Conservation (phyloP, 2,329 filamentous ascomycete species). For the Tolypocladium guangdongense region DNA sequence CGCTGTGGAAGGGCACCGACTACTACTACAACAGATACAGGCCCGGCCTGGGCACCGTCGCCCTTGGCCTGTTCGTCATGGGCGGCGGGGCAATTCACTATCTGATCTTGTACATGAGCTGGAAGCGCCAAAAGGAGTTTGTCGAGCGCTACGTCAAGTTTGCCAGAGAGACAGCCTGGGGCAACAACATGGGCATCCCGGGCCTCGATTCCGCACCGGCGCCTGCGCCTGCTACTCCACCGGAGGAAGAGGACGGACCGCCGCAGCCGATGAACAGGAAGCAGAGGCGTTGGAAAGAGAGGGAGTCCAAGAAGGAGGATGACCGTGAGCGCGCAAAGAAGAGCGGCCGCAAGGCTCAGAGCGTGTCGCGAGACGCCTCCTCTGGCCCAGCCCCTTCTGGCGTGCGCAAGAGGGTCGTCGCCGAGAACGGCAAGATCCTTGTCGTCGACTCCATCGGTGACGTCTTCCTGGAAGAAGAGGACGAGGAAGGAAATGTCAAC, state of each 20-base stretch:
- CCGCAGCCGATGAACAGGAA: slow-evolving; percentile 63
- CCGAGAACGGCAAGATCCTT: slow-evolving; percentile 89
- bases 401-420: slow-evolving; percentile 75
- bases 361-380: slow-evolving; percentile 32
- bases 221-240: slow-evolving; percentile 28
- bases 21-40: slow-evolving; percentile 97
- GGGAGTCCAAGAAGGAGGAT: slow-evolving; percentile 48
- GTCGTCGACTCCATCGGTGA: slow-evolving; percentile 88
- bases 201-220: slow-evolving; percentile 43
- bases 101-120: slow-evolving; percentile 70
- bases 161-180: slow-evolving; percentile 81
- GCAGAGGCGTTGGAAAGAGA: slow-evolving; percentile 20
- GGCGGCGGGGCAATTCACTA: slow-evolving; percentile 84
- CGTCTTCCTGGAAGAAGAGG: slow-evolving; percentile 88
- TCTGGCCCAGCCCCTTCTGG: slow-evolving; percentile 50
- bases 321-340: slow-evolving; percentile 43
- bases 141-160: slow-evolving; percentile 86
- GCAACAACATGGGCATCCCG: slow-evolving; percentile 65
- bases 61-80: slow-evolving; percentile 70
- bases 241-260: slow-evolving; percentile 38
- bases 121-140: slow-evolving; percentile 84
- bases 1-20: slow-evolving; percentile 90
- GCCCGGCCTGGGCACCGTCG: slow-evolving; percentile 76
- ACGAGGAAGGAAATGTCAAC: slow-evolving; percentile 71
- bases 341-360: slow-evolving; percentile 22